Percentiles rank a stretch among this genome's conserved stretches.
phyloP scores from a whole-genome alignment of 1,139 yeast genomes.

The Magnusiomyces magnusii region DNA sequence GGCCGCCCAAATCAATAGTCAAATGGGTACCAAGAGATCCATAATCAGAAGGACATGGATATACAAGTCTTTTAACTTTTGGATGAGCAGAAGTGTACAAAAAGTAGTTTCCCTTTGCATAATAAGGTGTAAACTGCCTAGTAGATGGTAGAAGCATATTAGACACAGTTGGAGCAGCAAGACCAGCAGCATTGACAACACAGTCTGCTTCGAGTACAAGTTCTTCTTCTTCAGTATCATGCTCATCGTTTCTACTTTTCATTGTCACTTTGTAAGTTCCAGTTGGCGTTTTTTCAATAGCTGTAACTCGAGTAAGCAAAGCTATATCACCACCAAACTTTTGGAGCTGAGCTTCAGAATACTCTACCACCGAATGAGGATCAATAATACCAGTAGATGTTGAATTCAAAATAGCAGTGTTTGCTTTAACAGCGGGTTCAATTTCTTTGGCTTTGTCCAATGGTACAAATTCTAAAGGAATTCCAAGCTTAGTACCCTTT shows the following conservation, averaged over 20 bases:
- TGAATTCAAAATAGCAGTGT: slow-evolving; percentile 57
- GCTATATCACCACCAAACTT: slow-evolving; percentile 59
- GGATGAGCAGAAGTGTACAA: slow-evolving; percentile 44
- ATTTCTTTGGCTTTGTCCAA: slow-evolving; percentile 37
- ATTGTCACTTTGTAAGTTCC: slow-evolving; percentile 12
- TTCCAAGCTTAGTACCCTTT: slow-evolving; percentile 41
- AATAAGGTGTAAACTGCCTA: slow-evolving; percentile 51
- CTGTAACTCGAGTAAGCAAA: slow-evolving; percentile 49
- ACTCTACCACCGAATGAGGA: slow-evolving; percentile 67
- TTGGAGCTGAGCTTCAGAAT: slow-evolving; percentile 47
- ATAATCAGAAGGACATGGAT: slow-evolving; percentile 74
- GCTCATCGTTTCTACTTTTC: slow-evolving; percentile 20
- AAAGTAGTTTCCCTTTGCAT: slow-evolving; percentile 81
- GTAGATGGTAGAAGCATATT: slow-evolving; percentile 61
- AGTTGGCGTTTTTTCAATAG: slow-evolving; percentile 30
- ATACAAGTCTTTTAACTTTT: slow-evolving; percentile 41
- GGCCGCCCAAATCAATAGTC: slow-evolving; percentile 77
- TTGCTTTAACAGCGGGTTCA: slow-evolving; percentile 64
- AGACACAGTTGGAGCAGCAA: slow-evolving; percentile 60
- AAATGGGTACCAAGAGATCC: slow-evolving; percentile 82
- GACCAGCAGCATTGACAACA: slow-evolving; percentile 72
- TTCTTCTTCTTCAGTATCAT: slow-evolving; percentile 27
- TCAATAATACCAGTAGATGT: slow-evolving; percentile 82
- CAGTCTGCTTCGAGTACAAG: slow-evolving; percentile 47
- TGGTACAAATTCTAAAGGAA: slow-evolving; percentile 54